Evolutionary conservation across 2,329 filamentous ascomycete genomes (phyloP).

Genomic region (Cladophialophora bantiana): DNA sequence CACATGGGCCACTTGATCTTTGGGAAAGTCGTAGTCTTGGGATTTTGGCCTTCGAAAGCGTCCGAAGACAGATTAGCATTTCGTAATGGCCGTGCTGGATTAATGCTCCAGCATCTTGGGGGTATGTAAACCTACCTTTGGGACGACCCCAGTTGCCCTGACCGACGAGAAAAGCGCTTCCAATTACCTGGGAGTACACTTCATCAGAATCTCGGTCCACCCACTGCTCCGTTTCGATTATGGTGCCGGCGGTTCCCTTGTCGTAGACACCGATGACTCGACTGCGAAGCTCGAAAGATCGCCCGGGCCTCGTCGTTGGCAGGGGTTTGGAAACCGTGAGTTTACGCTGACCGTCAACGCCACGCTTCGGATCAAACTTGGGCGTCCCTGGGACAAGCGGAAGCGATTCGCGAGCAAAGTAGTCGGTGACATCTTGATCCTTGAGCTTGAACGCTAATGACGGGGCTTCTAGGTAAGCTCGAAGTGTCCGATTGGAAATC

Average conservation of each 20-base stretch:
- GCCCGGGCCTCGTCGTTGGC: slow-evolving; percentile 47
- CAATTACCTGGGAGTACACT: slow-evolving; percentile 50
- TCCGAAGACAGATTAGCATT: slow-evolving; percentile 43
- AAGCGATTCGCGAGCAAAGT: slow-evolving; percentile 49
- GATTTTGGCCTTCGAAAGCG: slow-evolving; percentile 46
- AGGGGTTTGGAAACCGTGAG: slow-evolving; percentile 50
- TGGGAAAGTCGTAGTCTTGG: slow-evolving; percentile 46
- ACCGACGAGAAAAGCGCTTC: slow-evolving; percentile 55
- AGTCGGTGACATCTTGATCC: slow-evolving; percentile 55
- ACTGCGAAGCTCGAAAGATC: slow-evolving; percentile 51
- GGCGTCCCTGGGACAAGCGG: slow-evolving; percentile 50
- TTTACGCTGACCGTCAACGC: slow-evolving; percentile 53
- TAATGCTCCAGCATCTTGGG: no score
- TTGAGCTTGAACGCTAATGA: slow-evolving; percentile 55
- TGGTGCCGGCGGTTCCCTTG: slow-evolving; percentile 53
- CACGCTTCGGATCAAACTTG: slow-evolving; percentile 51
- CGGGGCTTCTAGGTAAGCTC: no score
- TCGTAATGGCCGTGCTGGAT: no score
- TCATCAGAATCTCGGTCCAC: slow-evolving; percentile 50
- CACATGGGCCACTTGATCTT: neutral
- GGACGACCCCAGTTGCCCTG: slow-evolving; percentile 57
- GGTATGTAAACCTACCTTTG: slow-evolving; percentile 45
- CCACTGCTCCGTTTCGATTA: slow-evolving; percentile 51
- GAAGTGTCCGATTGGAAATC: no score
- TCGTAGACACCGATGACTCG: slow-evolving; percentile 56